Percentiles rank a stretch among this genome's conserved stretches.
Conservation (phyloP, 2,329 filamentous ascomycete genomes). For the Fusarium bactridioides region DNA sequence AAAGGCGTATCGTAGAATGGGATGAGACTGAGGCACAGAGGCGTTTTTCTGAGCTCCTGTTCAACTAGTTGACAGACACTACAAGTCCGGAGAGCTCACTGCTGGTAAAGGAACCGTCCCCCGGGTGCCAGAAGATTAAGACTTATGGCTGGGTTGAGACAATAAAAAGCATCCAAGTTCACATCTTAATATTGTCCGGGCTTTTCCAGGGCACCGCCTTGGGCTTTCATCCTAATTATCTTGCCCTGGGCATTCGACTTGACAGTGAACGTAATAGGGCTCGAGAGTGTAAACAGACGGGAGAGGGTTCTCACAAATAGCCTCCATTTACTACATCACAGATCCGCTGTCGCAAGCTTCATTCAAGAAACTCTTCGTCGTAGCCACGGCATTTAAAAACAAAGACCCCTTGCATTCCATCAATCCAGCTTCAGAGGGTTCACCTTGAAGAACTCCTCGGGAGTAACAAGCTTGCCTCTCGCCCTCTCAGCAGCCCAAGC, state of each 20-base stretch:
- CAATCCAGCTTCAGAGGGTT: slow-evolving; percentile 7
- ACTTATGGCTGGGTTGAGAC: no score
- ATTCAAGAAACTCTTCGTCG: no score
- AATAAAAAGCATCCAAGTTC: not conserved
- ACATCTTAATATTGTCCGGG: not conserved
- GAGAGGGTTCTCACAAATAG: not conserved
- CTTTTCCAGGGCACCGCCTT: no score
- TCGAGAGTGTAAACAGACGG: not conserved
- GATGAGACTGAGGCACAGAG: not conserved
- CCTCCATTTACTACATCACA: not conserved
- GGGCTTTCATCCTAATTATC: not conserved
- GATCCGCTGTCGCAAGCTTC: no score
- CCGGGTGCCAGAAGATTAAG: not conserved
- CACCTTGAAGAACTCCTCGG: slow-evolving; percentile 33
- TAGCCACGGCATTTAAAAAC: fast-evolving
- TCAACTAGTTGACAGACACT: not conserved
- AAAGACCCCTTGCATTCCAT: no score
- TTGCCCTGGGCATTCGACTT: not conserved
- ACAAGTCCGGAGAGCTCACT: not conserved
- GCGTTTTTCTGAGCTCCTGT: not conserved
- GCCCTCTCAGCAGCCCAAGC: slow-evolving; percentile 32
- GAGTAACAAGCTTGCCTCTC: slow-evolving; percentile 28
- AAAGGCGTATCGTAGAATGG: slow-evolving; percentile 40
- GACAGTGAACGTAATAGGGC: not conserved
- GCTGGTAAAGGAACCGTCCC: not conserved